Percentiles rank a stretch among this genome's conserved stretches.
These are phyloP conservation scores for Tilletia setariae DNA, from an alignment of 1,284 basidiomycete genomes.

Conservation along the genomic window DNA sequence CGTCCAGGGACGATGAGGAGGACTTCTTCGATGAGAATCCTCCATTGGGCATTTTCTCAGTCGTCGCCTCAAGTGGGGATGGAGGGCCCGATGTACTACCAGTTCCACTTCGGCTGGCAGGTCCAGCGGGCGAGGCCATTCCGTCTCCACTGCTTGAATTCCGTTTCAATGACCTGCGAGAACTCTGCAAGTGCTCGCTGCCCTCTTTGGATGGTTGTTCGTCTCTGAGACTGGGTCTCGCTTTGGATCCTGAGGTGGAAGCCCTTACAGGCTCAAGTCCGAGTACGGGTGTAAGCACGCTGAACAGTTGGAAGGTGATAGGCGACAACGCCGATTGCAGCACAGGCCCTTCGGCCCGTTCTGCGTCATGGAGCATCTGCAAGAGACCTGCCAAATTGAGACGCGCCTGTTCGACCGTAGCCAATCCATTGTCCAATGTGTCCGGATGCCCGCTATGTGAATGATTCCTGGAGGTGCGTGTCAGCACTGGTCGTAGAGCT, in stretches of 20 bases:
- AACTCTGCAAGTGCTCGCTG: not conserved
- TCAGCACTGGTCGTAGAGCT: not conserved
- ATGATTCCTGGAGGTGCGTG: constrained; percentile 11
- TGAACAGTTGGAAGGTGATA: constrained; percentile 32
- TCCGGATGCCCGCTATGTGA: not conserved
- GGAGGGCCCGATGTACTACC: constrained; percentile 3
- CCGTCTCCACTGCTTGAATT: not conserved
- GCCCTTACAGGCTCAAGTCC: constrained; percentile 24
- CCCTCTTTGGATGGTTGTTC: not conserved
- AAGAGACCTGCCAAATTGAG: constrained; percentile 18
- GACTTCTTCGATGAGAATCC: not conserved
- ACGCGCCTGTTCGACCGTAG: constrained; percentile 20
- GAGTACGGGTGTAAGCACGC: constrained; percentile 31
- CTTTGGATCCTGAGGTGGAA: not conserved
- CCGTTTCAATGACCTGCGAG: not conserved
- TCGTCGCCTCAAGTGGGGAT: not conserved
- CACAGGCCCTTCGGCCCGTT: constrained; percentile 21
- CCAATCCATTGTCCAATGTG: constrained; percentile 14
- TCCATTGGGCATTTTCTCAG: not conserved
- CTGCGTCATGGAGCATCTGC: constrained; percentile 21
- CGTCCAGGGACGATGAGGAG: constrained; percentile 5
- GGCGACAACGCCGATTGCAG: constrained; percentile 30
- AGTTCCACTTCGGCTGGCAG: not conserved
- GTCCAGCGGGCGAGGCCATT: not conserved
- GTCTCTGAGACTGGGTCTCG: not conserved